Conservation (phyloP, 345 rosid species). For the Cardamine chenopodiifolia region DNA sequence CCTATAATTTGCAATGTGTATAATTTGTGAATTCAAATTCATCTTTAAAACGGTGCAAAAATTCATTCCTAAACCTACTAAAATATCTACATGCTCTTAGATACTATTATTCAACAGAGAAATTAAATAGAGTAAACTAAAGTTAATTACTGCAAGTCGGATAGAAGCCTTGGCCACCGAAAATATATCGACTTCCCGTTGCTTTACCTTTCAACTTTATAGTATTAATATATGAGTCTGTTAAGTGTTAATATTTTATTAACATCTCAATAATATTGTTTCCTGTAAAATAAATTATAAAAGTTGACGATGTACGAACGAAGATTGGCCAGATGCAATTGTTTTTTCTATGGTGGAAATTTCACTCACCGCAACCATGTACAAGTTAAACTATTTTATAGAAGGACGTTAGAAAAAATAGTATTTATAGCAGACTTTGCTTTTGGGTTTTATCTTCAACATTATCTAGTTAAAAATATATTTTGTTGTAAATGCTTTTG, state of each 20-base stretch:
- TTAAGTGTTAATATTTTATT: neutral
- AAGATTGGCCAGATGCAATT: neutral
- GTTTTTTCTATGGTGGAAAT: neutral
- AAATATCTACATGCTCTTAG: neutral
- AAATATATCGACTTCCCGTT: neutral
- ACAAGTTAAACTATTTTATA: neutral
- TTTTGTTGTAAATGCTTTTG: neutral
- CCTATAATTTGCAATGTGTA: neutral
- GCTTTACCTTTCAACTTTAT: neutral
- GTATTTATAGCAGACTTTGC: neutral
- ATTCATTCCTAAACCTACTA: neutral
- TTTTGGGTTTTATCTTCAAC: constrained; percentile 2
- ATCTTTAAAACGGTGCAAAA: neutral
- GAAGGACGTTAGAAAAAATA: neutral
- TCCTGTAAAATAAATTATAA: neutral
- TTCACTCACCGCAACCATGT: neutral
- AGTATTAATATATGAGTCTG: neutral
- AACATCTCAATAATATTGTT: neutral
- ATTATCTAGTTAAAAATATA: neutral
- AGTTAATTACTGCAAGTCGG: neutral
- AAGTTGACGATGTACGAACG: neutral
- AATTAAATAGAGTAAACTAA: neutral
- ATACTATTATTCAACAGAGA: neutral
- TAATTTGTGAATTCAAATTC: neutral
- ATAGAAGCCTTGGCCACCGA: constrained; percentile 15